Evolutionary conservation across 2,329 filamentous ascomycete genomes (phyloP), one percentile per base, ranked within the genome.

Genomic region (Diaporthe vaccinii): DNA sequence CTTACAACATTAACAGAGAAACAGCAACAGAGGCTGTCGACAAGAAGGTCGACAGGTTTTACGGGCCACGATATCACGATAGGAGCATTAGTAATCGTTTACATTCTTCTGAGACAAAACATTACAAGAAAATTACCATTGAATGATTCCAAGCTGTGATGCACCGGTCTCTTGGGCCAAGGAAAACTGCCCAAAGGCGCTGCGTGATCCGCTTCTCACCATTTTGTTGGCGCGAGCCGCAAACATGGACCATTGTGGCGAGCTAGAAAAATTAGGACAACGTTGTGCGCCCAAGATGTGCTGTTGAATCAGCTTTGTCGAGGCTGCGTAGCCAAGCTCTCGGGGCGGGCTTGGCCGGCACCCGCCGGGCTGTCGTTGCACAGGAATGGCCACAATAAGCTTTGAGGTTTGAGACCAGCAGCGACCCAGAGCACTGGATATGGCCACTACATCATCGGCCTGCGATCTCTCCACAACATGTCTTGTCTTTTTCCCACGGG

Each of bases 31-130:
- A 39, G 12, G n/a, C 46, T 59, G 53, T 59, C 58, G 58, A 25
- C 36, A 36, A 31, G 34, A 39, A 51, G 36, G 41, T 73, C 58
- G 71, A 53, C 58, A 53, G 25, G 49, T 31, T 59, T 73, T 46
- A 73, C 59, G 71, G 71, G 34, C 46, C 51, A 73, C 49, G 71
- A 73, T 73, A 65, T 65, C 58, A 73, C 58, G 71, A 73, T 73
- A 73, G 71, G 46, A 73, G 71, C 71, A 73, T 73, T 62, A 65
- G 36, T 73, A 65, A 73, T 73, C 55, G 34, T 65, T 62, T 73
- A 62, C 71, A 73, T 73, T 73, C 61, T 62, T 65, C 58, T 46
- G 44, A 65, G 53, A 49, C 34, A 69, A 49, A 20, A 55, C 46
- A 55, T 31, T 69, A 28, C 22, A 4, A 25, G 22, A 22, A 39